Evolutionary conservation across 2,329 filamentous ascomycete genomes (phyloP).

Genomic region (Penicillium sp.): DNA sequence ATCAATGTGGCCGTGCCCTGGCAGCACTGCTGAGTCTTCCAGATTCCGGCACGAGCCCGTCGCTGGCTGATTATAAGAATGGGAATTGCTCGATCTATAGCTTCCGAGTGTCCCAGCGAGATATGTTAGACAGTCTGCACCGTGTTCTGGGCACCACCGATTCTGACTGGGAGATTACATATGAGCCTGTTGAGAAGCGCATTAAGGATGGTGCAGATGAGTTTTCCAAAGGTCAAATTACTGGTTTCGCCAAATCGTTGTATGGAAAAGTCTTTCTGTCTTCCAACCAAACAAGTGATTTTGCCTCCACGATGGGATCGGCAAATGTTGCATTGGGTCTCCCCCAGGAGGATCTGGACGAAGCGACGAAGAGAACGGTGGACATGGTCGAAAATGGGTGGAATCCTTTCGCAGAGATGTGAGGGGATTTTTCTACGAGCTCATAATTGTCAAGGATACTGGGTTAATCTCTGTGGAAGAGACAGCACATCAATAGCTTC

Average conservation of each 20-base stretch:
- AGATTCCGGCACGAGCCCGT: slow-evolving; percentile 44
- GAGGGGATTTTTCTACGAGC: neutral
- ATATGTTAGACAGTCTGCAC: slow-evolving; percentile 65
- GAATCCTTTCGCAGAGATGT: slow-evolving; percentile 14
- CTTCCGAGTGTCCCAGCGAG: slow-evolving; percentile 63
- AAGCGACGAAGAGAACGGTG: slow-evolving; percentile 19
- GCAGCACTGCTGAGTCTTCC: slow-evolving; percentile 55
- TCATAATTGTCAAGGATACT: no score
- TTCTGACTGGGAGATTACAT: slow-evolving; percentile 57
- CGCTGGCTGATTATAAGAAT: slow-evolving; percentile 40
- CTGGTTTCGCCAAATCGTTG: slow-evolving; percentile 12
- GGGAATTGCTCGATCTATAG: slow-evolving; percentile 56
- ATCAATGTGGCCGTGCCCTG: slow-evolving; percentile 58
- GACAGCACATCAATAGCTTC: no score
- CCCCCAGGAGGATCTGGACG: slow-evolving; percentile 18
- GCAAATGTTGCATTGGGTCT: slow-evolving; percentile 13
- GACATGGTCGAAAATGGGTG: slow-evolving; percentile 21
- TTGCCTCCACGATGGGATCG: slow-evolving; percentile 6
- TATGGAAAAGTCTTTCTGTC: slow-evolving; percentile 12
- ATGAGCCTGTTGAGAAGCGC: slow-evolving; percentile 14
- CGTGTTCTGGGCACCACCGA: slow-evolving; percentile 61
- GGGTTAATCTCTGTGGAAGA: no score
- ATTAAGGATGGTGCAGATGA: slow-evolving; percentile 15
- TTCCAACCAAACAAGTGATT: slow-evolving; percentile 10
- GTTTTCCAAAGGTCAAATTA: slow-evolving; percentile 4